Conservation (phyloP, 495 filamentous ascomycete genomes). For the Paragyromitra xinjiangensis region DNA sequence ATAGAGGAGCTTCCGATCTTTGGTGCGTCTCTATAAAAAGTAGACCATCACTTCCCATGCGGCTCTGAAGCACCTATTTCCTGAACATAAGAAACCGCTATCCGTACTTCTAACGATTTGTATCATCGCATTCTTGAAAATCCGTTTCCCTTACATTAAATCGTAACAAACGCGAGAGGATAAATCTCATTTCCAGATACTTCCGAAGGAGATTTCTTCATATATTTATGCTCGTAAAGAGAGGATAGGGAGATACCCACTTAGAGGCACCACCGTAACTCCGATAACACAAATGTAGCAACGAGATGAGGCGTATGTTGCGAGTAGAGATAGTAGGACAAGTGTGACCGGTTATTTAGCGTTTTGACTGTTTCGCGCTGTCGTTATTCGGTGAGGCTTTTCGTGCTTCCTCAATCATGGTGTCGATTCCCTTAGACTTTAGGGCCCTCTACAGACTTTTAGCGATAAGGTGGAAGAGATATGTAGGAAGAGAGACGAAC, state of each 20-base stretch:
- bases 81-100: neutral
- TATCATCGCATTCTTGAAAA: neutral
- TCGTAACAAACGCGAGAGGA: neutral
- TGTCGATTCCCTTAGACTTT: constrained; percentile 73
- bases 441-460: constrained; percentile 67
- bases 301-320: neutral
- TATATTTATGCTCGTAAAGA: neutral
- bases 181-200: neutral
- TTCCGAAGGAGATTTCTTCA: neutral
- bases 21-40: neutral
- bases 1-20: neutral
- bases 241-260: neutral
- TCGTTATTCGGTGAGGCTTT: constrained; percentile 72
- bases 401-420: constrained; percentile 74
- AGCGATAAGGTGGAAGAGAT: neutral
- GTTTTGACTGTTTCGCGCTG: constrained; percentile 56
- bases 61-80: no score
- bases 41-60: no score
- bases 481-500: constrained; percentile 60
- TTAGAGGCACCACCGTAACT: constrained; percentile 3
- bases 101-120: neutral
- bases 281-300: constrained; percentile 24
- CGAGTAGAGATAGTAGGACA: neutral
- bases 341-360: neutral
- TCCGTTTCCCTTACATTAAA: neutral